Percentiles rank a stretch among this genome's conserved stretches.
These are phyloP conservation scores for Eucalyptus virginea DNA, from an alignment of 345 rosid species.

Conservation along the genomic window DNA sequence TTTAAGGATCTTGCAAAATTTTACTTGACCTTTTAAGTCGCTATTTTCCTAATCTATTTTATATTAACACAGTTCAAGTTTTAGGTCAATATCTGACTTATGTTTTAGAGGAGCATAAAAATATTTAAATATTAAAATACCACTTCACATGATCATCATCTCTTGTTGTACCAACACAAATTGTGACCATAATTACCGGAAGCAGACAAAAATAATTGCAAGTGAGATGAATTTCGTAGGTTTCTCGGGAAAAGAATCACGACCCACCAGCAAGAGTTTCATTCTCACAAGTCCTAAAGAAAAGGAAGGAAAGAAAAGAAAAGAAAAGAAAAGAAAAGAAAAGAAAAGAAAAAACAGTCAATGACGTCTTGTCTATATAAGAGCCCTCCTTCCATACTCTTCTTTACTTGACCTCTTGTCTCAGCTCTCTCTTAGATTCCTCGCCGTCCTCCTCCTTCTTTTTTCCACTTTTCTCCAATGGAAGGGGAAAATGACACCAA, in stretches of 20 bases:
- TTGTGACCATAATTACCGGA: not conserved
- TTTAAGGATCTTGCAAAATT: not conserved
- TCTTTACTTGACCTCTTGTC: not conserved
- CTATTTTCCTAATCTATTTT: not conserved
- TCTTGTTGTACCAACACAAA: not conserved
- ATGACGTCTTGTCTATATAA: not conserved
- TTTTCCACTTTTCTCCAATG: not conserved
- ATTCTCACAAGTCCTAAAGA: not conserved
- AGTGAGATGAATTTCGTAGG: not conserved
- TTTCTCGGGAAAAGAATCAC: not conserved
- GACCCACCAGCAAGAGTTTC: not conserved
- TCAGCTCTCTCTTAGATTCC: not conserved
- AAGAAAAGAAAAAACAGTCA: not conserved
- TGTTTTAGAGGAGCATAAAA: not conserved
- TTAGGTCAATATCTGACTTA: not conserved
- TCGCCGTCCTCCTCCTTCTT: not conserved
- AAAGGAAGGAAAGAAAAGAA: not conserved
- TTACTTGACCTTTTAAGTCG: not conserved
- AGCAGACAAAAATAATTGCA: not conserved
- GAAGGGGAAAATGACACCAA: not conserved
- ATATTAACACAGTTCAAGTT: not conserved
- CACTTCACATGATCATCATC: not conserved
- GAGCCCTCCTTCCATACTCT: not conserved
- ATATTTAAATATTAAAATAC: not conserved
- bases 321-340: not conserved